phyloP scores from a whole-genome alignment of 495 filamentous ascomycete genomes.

The Hypoxylon lenormandii region DNA sequence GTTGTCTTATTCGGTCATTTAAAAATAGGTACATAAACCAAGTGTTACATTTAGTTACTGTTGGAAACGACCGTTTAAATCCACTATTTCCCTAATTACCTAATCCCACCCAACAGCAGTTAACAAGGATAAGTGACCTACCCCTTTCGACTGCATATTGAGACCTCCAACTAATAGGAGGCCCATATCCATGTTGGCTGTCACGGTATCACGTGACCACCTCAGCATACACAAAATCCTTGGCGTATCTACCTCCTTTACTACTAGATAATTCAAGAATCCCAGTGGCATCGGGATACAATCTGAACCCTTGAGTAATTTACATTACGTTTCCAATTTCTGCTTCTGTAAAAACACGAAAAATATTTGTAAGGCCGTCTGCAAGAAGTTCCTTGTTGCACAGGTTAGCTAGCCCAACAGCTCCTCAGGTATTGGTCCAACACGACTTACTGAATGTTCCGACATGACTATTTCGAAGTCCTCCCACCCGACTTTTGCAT shows the following conservation, averaged over 20 bases:
- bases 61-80: too few relatives aligned
- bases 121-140: too few relatives aligned
- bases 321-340: not conserved
- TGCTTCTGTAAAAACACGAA: not conserved
- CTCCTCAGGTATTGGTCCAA: not conserved
- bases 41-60: too few relatives aligned
- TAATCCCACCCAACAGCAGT: too few relatives aligned
- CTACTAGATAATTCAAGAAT: not conserved
- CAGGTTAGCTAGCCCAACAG: slow-evolving; percentile 7
- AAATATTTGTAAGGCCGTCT: slow-evolving; percentile 3
- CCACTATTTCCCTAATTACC: too few relatives aligned
- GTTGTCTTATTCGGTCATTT: too few relatives aligned
- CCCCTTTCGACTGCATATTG: too few relatives aligned
- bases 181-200: not conserved
- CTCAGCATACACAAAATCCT: not conserved
- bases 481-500: slow-evolving; percentile 11
- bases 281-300: not conserved
- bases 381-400: slow-evolving; percentile 9
- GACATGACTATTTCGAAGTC: not conserved
- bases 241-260: not conserved
- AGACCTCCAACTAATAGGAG: not conserved
- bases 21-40: too few relatives aligned
- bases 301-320: not conserved
- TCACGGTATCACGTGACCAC: not conserved
- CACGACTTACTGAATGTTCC: slow-evolving; percentile 5